phyloP scores from a whole-genome alignment of 2,329 filamentous ascomycete species.

The Alternaria sp. region DNA sequence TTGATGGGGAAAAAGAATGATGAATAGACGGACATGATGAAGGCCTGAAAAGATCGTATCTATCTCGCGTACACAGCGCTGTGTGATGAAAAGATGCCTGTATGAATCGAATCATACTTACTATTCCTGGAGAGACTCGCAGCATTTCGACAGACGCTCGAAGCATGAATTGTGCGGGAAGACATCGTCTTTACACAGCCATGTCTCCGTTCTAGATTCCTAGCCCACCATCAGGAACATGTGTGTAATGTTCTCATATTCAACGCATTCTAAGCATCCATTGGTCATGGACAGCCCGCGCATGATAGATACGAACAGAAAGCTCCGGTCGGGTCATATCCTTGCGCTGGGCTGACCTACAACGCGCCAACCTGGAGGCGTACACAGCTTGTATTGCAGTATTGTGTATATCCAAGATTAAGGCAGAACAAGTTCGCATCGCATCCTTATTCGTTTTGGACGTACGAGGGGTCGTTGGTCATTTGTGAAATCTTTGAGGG shows the following conservation, averaged over 20 bases:
- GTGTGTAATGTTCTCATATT: background rate
- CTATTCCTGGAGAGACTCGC: background rate
- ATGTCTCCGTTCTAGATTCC: accelerated
- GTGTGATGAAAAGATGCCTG: background rate
- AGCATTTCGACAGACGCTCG: background rate
- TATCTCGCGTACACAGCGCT: background rate
- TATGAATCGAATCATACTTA: background rate
- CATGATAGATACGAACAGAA: background rate
- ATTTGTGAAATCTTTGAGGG: background rate
- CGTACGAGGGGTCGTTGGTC: background rate
- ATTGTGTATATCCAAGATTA: background rate
- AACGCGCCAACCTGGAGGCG: background rate
- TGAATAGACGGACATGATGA: background rate
- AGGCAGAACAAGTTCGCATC: background rate
- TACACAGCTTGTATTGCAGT: background rate
- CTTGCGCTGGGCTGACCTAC: background rate
- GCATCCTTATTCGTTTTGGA: background rate
- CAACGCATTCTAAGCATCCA: background rate
- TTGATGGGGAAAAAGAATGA: background rate
- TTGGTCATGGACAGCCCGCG: background rate
- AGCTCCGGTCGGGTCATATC: background rate
- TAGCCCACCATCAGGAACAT: background rate
- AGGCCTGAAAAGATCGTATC: background rate
- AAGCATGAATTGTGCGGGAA: background rate
- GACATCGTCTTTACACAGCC: background rate